These are phyloP conservation scores for Tulasnella calospora DNA, from an alignment of 768 basidiomycete species.

Conservation along the genomic window DNA sequence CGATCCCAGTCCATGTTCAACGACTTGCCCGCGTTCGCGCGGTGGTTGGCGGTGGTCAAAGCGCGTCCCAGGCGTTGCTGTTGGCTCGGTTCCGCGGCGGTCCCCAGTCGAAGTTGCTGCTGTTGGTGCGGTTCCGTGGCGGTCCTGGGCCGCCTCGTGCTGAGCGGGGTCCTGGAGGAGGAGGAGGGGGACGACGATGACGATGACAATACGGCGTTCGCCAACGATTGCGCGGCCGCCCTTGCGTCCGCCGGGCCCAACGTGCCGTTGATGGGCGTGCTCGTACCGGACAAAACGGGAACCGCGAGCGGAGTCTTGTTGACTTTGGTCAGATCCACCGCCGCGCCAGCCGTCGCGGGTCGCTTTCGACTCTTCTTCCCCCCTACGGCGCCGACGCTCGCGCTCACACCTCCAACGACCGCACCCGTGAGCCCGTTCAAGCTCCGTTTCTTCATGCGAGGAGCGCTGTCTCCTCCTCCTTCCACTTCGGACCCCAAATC, in stretches of 20 bases:
- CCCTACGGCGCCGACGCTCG: not conserved
- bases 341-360: not conserved
- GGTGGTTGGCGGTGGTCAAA: not conserved
- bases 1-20: constrained; percentile 17
- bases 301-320: not conserved
- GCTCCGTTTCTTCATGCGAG: not conserved
- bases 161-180: not conserved
- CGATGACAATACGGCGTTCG: too few species aligned
- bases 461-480: too few species aligned
- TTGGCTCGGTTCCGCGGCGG: too few species aligned
- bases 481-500: too few species aligned
- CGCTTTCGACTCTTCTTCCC: not conserved
- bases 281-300: not conserved
- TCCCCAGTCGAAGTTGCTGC: too few species aligned
- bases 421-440: not conserved
- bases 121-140: not conserved
- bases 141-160: not conserved
- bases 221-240: not conserved
- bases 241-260: not conserved
- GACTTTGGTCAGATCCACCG: not conserved
- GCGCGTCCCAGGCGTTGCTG: not conserved
- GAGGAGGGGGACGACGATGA: not conserved
- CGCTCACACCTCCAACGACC: not conserved
- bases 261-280: not conserved
- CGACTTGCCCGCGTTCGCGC: not conserved